Percentiles rank a stretch among this genome's conserved stretches.
Evolutionary conservation across 805 yeast genomes (phyloP).

Genomic region (Kodamaea restingae): DNA sequence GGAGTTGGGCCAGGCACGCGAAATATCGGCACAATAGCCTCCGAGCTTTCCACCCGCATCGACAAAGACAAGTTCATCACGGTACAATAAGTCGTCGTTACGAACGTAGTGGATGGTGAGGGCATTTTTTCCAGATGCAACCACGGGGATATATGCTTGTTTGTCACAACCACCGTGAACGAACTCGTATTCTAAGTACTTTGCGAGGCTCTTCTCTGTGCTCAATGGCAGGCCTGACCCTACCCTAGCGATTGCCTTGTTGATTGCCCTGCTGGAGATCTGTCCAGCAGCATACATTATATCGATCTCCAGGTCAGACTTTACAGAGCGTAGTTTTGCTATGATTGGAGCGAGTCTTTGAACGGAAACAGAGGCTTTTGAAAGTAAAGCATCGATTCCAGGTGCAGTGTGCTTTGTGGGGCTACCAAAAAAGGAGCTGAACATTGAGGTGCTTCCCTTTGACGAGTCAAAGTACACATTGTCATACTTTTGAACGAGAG

Average conservation of each 20-base stretch:
- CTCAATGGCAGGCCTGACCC: slow-evolving; percentile 43
- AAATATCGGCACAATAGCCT: slow-evolving; percentile 93
- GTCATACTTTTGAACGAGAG: slow-evolving; percentile 46
- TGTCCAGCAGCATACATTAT: slow-evolving; percentile 81
- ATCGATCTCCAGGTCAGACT: slow-evolving; percentile 70
- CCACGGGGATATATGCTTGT: slow-evolving; percentile 91
- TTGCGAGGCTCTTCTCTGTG: slow-evolving; percentile 74
- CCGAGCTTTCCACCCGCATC: slow-evolving; percentile 95
- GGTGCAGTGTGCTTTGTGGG: not conserved
- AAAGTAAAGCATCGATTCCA: slow-evolving; percentile 13
- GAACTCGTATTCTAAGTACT: slow-evolving; percentile 79
- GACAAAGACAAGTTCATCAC: slow-evolving; percentile 80
- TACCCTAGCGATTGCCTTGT: slow-evolving; percentile 68
- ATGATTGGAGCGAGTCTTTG: slow-evolving; percentile 41
- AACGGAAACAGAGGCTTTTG: slow-evolving; percentile 35
- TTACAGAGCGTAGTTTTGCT: slow-evolving; percentile 57
- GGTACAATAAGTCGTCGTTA: slow-evolving; percentile 75
- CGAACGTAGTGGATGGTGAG: slow-evolving; percentile 90
- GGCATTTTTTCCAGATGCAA: slow-evolving; percentile 90
- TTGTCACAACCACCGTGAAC: slow-evolving; percentile 84
- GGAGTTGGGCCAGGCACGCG: slow-evolving; percentile 91
- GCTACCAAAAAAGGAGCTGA: slow-evolving; percentile 11
- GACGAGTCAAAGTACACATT: slow-evolving; percentile 52
- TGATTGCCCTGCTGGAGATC: slow-evolving; percentile 79
- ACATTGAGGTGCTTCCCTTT: slow-evolving; percentile 13